Evolutionary conservation across 208 protist genomes (phyloP).

Genomic region (Acanthamoeba royreba): DNA sequence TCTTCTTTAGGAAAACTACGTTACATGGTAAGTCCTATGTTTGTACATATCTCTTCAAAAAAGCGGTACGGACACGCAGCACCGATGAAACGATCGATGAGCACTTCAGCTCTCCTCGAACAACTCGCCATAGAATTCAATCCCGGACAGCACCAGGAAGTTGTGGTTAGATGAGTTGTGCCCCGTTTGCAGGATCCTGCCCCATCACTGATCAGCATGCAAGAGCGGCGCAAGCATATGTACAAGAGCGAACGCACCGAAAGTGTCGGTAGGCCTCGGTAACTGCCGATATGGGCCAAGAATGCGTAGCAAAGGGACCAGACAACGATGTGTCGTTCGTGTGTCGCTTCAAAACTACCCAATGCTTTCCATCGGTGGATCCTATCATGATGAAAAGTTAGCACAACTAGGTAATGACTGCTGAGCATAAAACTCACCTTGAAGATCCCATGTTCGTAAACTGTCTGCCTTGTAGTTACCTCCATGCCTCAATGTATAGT

Average conservation of each 20-base stretch:
- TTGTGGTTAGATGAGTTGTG: slow-evolving; percentile 66
- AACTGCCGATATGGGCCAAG: slow-evolving; percentile 45
- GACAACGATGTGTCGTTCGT: slow-evolving; percentile 55
- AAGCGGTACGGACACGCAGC: no score
- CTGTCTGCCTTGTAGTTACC: slow-evolving; percentile 51
- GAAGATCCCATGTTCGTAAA: slow-evolving; percentile 59
- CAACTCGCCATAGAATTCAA: slow-evolving; percentile 65
- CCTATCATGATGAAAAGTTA: neutral
- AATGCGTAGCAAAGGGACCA: neutral
- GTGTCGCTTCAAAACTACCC: slow-evolving; percentile 56
- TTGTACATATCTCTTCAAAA: no score
- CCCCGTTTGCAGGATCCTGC: slow-evolving; percentile 59
- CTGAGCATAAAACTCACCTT: slow-evolving; percentile 47
- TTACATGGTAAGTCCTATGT: no score
- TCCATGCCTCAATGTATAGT: slow-evolving; percentile 63
- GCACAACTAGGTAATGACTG: no score
- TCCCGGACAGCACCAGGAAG: slow-evolving; percentile 55
- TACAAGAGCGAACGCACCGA: neutral
- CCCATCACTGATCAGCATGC: neutral
- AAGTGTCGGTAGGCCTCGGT: slow-evolving; percentile 58
- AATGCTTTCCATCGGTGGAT: slow-evolving; percentile 50
- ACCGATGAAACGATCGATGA: neutral
- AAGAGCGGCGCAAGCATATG: neutral
- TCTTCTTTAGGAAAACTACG: no score
- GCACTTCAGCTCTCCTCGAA: neutral